Evolutionary conservation across 768 basidiomycete species (phyloP).

Genomic region (Myochromella boudieri): DNA sequence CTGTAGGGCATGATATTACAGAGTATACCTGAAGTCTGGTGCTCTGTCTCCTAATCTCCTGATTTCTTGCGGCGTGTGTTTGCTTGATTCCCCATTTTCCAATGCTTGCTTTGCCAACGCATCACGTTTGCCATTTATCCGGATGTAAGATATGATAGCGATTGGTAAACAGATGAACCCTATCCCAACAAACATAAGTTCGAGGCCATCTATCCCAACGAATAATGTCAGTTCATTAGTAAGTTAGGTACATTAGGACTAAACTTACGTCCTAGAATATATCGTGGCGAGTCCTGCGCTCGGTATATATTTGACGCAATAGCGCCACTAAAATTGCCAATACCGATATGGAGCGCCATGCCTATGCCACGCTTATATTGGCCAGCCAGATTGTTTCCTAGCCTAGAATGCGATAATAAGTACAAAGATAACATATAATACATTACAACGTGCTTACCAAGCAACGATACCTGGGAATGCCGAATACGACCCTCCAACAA

Average conservation of each 20-base stretch:
- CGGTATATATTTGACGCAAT: constrained; percentile 67
- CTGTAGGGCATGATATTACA: no score
- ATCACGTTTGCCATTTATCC: constrained; percentile 58
- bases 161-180: constrained; percentile 54
- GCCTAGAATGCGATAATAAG: constrained; percentile 36
- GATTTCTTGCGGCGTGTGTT: constrained; percentile 35
- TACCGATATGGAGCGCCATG: constrained; percentile 67
- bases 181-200: constrained; percentile 69
- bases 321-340: constrained; percentile 65
- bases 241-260: neutral
- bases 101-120: constrained; percentile 23
- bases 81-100: constrained; percentile 30
- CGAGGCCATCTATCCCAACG: constrained; percentile 48
- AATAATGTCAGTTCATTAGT: no score
- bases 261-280: constrained; percentile 59
- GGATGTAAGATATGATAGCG: constrained; percentile 46
- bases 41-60: constrained; percentile 57
- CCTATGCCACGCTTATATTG: constrained; percentile 71
- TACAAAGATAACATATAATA: neutral
- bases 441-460: constrained; percentile 41
- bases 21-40: constrained; percentile 60
- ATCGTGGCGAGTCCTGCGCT: constrained; percentile 57
- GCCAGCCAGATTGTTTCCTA: constrained; percentile 64
- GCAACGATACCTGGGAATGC: constrained; percentile 59
- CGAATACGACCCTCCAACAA: constrained; percentile 62